Conservation (phyloP, 352 stramenopile genomes). For the Phytophthora parvispora region DNA sequence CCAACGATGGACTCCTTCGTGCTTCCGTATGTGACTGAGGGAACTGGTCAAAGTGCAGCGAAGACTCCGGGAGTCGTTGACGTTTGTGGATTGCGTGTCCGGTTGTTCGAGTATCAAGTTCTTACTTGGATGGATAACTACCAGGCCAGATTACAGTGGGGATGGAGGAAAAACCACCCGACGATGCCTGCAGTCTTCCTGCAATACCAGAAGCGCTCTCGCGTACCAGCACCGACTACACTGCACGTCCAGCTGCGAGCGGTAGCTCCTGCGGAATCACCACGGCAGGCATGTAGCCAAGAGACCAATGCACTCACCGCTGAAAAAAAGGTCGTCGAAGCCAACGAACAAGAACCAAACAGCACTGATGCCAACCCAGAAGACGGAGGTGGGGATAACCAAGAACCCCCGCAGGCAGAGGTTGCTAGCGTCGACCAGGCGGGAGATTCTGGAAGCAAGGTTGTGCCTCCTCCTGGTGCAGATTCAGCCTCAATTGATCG, state of each 20-base stretch:
- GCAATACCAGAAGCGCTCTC: slow-evolving; percentile 67
- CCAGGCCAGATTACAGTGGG: slow-evolving; percentile 63
- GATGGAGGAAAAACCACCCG: slow-evolving; percentile 42
- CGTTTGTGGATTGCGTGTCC: slow-evolving; percentile 43
- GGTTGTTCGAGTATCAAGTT: slow-evolving; percentile 66
- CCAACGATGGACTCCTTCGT: slow-evolving; percentile 47
- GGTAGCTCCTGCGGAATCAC: slow-evolving; percentile 2
- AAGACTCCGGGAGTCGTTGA: slow-evolving; percentile 11
- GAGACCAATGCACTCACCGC: background rate
- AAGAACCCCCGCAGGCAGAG: slow-evolving; percentile 14
- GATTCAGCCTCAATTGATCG: slow-evolving; percentile 6
- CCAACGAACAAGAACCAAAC: background rate
- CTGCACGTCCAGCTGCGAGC: slow-evolving; percentile 52
- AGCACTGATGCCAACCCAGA: background rate
- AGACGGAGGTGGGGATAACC: slow-evolving; percentile 13
- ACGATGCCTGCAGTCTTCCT: slow-evolving; percentile 63
- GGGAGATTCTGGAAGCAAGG: background rate
- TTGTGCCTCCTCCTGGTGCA: background rate
- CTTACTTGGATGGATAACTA: slow-evolving; percentile 75
- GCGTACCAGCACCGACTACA: slow-evolving; percentile 35
- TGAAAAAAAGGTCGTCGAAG: background rate
- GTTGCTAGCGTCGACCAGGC: background rate
- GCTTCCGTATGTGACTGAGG: slow-evolving; percentile 25
- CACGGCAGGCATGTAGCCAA: slow-evolving; percentile 4
- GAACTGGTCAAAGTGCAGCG: slow-evolving; percentile 2